A percentile compares a stretch with the other conserved stretches of the same genome.
phyloP scores from a whole-genome alignment of 2,329 filamentous ascomycete genomes.

The Stenocarpella maydis region DNA sequence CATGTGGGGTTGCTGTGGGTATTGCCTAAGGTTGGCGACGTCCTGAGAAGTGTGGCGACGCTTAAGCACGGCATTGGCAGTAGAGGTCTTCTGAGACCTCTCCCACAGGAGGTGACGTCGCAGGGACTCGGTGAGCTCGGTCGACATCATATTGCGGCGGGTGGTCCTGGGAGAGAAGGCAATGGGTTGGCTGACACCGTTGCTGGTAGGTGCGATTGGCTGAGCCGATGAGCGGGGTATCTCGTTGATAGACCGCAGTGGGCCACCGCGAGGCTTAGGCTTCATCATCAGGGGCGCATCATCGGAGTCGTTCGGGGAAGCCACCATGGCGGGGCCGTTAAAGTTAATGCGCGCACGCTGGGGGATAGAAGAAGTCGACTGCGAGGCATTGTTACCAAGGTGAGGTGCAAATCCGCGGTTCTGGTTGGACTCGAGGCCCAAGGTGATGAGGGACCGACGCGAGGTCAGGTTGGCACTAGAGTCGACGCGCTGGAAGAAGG shows the following conservation, averaged over 20 bases:
- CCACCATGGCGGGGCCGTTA: slow-evolving; percentile 53
- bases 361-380: slow-evolving; percentile 72
- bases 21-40: slow-evolving; percentile 86
- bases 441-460: slow-evolving; percentile 86
- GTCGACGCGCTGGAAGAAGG: slow-evolving; percentile 89
- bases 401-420: slow-evolving; percentile 63
- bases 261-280: slow-evolving; percentile 59
- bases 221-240: slow-evolving; percentile 73
- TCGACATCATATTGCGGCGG: slow-evolving; percentile 92
- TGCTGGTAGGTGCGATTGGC: slow-evolving; percentile 74
- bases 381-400: slow-evolving; percentile 72
- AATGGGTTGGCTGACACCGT: slow-evolving; percentile 60
- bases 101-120: slow-evolving; percentile 94
- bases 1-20: slow-evolving; percentile 72
- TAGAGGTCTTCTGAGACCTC: slow-evolving; percentile 90
- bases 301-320: slow-evolving; percentile 66
- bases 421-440: slow-evolving; percentile 82
- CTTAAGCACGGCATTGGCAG: slow-evolving; percentile 87
- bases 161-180: slow-evolving; percentile 92
- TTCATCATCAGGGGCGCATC: slow-evolving; percentile 72
- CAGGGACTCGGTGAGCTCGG: slow-evolving; percentile 91
- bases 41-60: slow-evolving; percentile 90
- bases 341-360: slow-evolving; percentile 61
- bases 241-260: slow-evolving; percentile 65
- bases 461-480: slow-evolving; percentile 86